phyloP scores from a whole-genome alignment of 441 rosid species.

The Breynia disticha region DNA sequence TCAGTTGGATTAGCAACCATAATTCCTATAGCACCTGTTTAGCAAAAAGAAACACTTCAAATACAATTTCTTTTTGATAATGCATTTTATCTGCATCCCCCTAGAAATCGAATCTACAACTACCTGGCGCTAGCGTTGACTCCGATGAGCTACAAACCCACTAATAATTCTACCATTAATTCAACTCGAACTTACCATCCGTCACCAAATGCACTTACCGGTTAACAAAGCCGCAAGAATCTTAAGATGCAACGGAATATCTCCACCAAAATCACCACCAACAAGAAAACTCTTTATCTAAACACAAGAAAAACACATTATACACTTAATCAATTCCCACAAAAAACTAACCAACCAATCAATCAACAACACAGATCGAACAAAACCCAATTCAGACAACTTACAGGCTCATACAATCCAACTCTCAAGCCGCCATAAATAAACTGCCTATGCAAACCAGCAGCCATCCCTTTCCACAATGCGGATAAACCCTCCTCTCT shows the following conservation, averaged over 20 bases:
- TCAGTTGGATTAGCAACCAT: conserved; percentile 92
- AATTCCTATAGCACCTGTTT: conserved; percentile 81
- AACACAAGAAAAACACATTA: conserved; percentile 18
- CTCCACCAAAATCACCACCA: conserved; percentile 79
- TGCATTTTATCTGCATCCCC: too few species aligned
- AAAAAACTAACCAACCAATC: conserved; percentile 13
- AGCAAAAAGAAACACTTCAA: conserved; percentile 1
- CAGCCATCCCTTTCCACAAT: conserved; percentile 90
- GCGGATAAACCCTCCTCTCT: conserved; percentile 83
- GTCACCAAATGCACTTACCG: conserved; percentile 35
- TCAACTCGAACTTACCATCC: conserved; percentile 7
- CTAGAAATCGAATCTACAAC: too few species aligned
- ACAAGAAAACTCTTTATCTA: conserved; percentile 77
- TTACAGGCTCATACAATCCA: conserved; percentile 89
- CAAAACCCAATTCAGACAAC: conserved; percentile 18
- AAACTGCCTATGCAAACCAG: conserved; percentile 94
- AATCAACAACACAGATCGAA: conserved; percentile 2
- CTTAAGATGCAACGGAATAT: conserved; percentile 78
- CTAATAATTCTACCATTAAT: not conserved
- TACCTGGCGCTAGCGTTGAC: too few species aligned
- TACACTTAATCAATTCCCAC: conserved; percentile 9
- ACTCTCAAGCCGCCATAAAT: conserved; percentile 88
- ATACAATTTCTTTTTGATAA: conserved; percentile 4
- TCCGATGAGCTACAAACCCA: too few species aligned
- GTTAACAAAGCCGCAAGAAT: conserved; percentile 92